These are phyloP conservation scores for Bocquillonia castaneifolia DNA, from an alignment of 441 rosid species.

Conservation along the genomic window DNA sequence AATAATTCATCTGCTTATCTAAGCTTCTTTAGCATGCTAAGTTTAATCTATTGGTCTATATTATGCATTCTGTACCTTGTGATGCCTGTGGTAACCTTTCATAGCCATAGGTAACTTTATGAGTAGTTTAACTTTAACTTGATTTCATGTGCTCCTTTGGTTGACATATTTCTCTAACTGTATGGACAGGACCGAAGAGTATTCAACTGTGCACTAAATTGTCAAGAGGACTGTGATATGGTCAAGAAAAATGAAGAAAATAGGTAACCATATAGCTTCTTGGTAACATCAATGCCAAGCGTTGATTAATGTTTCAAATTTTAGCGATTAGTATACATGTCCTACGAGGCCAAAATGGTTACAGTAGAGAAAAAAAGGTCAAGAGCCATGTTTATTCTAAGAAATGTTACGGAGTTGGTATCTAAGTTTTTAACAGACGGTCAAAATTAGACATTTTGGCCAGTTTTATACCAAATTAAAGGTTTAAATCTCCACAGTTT, in stretches of 20 bases:
- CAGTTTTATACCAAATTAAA: background rate
- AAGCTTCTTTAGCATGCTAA: background rate
- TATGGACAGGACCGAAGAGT: slow-evolving; percentile 49
- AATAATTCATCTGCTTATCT: background rate
- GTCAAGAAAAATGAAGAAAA: slow-evolving; percentile 27
- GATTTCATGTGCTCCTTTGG: slow-evolving; percentile 11
- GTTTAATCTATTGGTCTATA: background rate
- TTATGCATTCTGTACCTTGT: background rate
- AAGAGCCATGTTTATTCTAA: slow-evolving; percentile 12
- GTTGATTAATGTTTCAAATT: background rate
- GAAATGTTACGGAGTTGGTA: background rate
- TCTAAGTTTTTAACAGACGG: background rate
- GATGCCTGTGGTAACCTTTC: slow-evolving; percentile 4
- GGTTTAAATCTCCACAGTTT: background rate
- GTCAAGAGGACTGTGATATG: slow-evolving; percentile 33
- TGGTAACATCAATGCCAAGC: background rate
- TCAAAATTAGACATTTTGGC: background rate
- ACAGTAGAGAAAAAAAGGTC: background rate
- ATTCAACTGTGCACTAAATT: slow-evolving; percentile 39
- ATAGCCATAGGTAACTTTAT: background rate
- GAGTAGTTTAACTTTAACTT: slow-evolving; percentile 5
- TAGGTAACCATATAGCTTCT: slow-evolving; percentile 12
- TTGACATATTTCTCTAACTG: slow-evolving; percentile 20
- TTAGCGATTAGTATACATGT: background rate
- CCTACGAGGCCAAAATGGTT: slow-evolving; percentile 10